Percentiles rank a stretch among this genome's conserved stretches.
Conservation (phyloP, 1,284 basidiomycete genomes). For the Leccinum ponderosum region DNA sequence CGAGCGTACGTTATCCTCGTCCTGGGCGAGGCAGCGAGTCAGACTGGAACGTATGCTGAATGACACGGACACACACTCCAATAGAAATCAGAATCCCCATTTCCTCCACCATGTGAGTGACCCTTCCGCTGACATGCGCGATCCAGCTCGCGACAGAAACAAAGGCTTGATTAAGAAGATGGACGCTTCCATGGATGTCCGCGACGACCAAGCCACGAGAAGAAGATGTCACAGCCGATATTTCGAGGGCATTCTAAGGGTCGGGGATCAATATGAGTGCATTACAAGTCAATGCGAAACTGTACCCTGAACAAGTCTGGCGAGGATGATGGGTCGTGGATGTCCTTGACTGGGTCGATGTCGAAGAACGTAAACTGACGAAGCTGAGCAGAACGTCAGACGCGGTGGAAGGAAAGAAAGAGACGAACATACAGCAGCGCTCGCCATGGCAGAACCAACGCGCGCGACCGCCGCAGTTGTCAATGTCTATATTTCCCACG, state of each 20-base stretch:
- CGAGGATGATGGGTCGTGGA: slow-evolving; percentile 70
- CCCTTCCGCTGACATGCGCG: slow-evolving; percentile 73
- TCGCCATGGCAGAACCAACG: neutral
- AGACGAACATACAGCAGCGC: neutral
- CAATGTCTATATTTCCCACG: neutral
- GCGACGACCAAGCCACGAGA: too few relatives aligned
- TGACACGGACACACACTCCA: slow-evolving; percentile 57
- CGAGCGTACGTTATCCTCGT: slow-evolving; percentile 74
- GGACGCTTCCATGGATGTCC: slow-evolving; percentile 82
- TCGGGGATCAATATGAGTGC: slow-evolving; percentile 3
- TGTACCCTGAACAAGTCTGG: slow-evolving; percentile 78
- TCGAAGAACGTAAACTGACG: slow-evolving; percentile 87
- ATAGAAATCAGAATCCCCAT: slow-evolving; percentile 81
- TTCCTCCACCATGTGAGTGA: slow-evolving; percentile 84
- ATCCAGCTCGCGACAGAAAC: slow-evolving; percentile 72
- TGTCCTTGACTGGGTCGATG: slow-evolving; percentile 72
- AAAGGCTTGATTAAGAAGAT: slow-evolving; percentile 76
- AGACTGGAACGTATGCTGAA: neutral
- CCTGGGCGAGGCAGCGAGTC: slow-evolving; percentile 44
- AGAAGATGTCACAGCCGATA: too few relatives aligned
- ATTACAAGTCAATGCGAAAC: neutral
- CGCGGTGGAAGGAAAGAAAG: neutral
- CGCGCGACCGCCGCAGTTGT: neutral
- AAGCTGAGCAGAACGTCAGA: slow-evolving; percentile 51
- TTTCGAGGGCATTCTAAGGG: slow-evolving; percentile 33